phyloP scores from a whole-genome alignment of 345 rosid species.

The Arabis alpina region DNA sequence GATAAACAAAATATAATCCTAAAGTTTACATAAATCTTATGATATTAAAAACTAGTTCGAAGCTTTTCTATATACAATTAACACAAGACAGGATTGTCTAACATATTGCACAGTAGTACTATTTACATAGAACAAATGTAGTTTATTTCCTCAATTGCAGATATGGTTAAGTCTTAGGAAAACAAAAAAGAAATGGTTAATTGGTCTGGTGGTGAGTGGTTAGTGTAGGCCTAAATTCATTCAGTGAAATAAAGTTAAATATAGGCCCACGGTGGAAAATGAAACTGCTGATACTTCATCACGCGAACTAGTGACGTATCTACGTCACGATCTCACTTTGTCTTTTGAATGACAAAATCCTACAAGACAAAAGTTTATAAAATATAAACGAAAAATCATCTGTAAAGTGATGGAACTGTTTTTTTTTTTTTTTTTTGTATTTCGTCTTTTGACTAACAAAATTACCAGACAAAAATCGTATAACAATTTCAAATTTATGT shows the following conservation, averaged over 20 bases:
- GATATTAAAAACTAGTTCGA: no score
- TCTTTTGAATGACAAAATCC: background rate
- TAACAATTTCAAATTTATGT: background rate
- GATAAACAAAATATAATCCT: no score
- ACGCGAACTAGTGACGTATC: slow-evolving; percentile 23
- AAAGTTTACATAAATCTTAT: no score
- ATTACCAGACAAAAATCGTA: slow-evolving; percentile 1
- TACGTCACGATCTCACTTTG: slow-evolving; percentile 13
- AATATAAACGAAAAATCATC: background rate
- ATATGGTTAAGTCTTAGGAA: slow-evolving; percentile 4
- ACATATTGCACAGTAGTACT: no score
- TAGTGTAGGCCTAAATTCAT: slow-evolving; percentile 6
- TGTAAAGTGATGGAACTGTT: background rate
- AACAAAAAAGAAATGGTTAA: background rate
- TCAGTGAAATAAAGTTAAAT: background rate
- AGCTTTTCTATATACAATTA: no score
- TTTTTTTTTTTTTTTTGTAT: background rate
- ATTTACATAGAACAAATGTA: background rate
- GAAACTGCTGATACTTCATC: slow-evolving; percentile 1
- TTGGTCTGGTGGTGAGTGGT: background rate
- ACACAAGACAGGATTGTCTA: no score
- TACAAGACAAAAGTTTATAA: background rate
- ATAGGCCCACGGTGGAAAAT: slow-evolving; percentile 18
- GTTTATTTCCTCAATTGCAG: background rate
- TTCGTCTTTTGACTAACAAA: no score